Base-by-base conservation (phyloP, 768 basidiomycete species). In the Agaricus sinodeliciosus region DNA sequence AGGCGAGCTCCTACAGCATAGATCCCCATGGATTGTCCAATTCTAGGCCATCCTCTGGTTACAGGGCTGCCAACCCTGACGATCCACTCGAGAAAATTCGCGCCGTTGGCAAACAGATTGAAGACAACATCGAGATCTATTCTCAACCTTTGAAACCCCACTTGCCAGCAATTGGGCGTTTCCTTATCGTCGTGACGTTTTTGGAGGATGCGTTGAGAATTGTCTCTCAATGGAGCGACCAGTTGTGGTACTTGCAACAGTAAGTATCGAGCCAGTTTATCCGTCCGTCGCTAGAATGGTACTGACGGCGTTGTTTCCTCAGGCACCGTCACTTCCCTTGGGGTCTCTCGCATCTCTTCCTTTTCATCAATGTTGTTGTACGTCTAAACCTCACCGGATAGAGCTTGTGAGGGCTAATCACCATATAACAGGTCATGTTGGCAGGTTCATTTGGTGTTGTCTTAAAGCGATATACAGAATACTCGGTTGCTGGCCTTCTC, bases 241-340 rank as follows among this genome's bases (percentile, higher is more conserved):
- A 99, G 71, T 81, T 96, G 50, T 99, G 95, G 92, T 99, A 97
- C 69, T 76, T 99, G 62, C 91, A 97, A 68, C 85, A 84, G 95
- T 96, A 58, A 63, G 91, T 74, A 36, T 36, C 51, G 26, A 31
- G 15, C 61, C 16, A 6, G 13, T 36, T 36, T 37, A 40, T 39
- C 41, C 48, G 41, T 49, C 56, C 41, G n/a, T 9, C 46, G 34
- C 25, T 46, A 5, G 13, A n/a, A 18, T 39, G 39, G 15, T 26
- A 39, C 41, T 51, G 11, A 43, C 55, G 63, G 31, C 60, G 42
- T 39, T 53, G 56, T 25, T 56, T 48, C 40, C 42, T 26, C 60
- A 98, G 95, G 72, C 92, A 98, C 70, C 82, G 96, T 65, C 80
- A 85, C 63, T 98, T 98, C 73, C 92, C 90, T 34, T 92, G 92